Base-by-base conservation (phyloP, 225 moss, liverwort and hornwort species). In the Pseudisothecium myosuroides region DNA sequence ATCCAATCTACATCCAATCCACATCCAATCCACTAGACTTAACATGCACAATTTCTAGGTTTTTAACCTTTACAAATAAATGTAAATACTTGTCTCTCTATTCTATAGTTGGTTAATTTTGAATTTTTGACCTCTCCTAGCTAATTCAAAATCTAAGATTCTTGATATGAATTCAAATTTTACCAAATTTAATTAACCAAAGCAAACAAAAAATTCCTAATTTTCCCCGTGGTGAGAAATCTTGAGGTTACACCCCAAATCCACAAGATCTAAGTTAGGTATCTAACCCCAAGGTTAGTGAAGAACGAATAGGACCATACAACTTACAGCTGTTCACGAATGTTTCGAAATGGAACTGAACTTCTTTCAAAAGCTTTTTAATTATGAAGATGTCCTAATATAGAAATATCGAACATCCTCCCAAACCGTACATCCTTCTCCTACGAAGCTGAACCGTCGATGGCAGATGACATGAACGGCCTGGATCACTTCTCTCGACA, bases 211-310 rank as follows among this genome's bases (percentile, higher is more conserved):
- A n/a, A 11, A 1, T 39, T 39, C 5, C 10, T 24, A 7, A 23
- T 7, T 58, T 58, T 5, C 2, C 10, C 3, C 0, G 0, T 0
- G 0, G 17, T 28, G 16, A 58, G 39, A 56, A n/a, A 10, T 56
- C 2, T 11, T 1, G 2, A 17, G 16, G 2, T 27, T 79, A 17
- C 3, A 26, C 56, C 5, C 26, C 7, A 58, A 80, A 80, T 58
- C n/a, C n/a, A n/a, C n/a, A 17, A 23, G 15, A 22, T 77, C 14
- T 56, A n/a, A n/a, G n/a, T n/a, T n/a, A 77, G 21, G 50, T 13
- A 34, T 12, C 32, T 36, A 24, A 23, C 15, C 14, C 76, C 54
- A 14, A n/a, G 32, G 22, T 43, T 45, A 45, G 62, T 39, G 45
- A 32, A 82, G 34, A 62, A 34, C 82, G 31, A 31, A 21, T 50